Base-by-base conservation (phyloP, 2,329 filamentous ascomycete species). In the Penicillium verrucosum region DNA sequence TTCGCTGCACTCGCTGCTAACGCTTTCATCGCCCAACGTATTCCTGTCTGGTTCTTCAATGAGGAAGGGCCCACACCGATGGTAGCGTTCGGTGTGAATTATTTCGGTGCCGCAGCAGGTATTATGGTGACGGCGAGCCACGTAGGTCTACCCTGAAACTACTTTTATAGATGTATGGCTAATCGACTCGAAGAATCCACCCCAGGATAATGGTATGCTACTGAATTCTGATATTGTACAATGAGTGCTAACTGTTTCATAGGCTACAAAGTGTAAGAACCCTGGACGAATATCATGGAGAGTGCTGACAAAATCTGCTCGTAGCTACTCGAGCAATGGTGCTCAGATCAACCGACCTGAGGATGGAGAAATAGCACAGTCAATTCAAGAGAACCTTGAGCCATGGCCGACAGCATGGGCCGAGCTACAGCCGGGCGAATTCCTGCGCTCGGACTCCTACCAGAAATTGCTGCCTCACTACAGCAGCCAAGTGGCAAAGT, bases 121-220 rank as follows among this genome's bases (percentile, higher is more conserved):
- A 76, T 88, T 30, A 87, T 88, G 84, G 79, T 88, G 37, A 88
- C 85, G 14, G 85, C 85, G 32, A 86, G 83, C 65, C 84, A 86
- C 70, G 75, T 77, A 72, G 57, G 73, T 66, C 38, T 46, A 42
- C 50, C 29, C 25, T 16, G 5, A 48, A 14, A 21, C 18, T 12
- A 21, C n/a, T 9, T 29, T 42, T 41, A 34, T 36, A 34, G 12
- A 43, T 23, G 5, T 50, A 47, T 56, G 51, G 65, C 48, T 16
- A 53, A 36, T 38, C 41, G n/a, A 18, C 23, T 10, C 25, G 48
- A 53, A 76, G 74, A 87, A 88, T 62, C 84, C 85, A 14, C 81
- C 83, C 44, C 76, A 81, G 62, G 84, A 87, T 67, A 87, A 87
- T 66, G 85, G 74, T 76, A 67, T 47, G 56, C 40, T 23, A 12